Base-by-base conservation (phyloP, 202 grass and related monocot genomes). In the Dendrocalamus latiflorus region DNA sequence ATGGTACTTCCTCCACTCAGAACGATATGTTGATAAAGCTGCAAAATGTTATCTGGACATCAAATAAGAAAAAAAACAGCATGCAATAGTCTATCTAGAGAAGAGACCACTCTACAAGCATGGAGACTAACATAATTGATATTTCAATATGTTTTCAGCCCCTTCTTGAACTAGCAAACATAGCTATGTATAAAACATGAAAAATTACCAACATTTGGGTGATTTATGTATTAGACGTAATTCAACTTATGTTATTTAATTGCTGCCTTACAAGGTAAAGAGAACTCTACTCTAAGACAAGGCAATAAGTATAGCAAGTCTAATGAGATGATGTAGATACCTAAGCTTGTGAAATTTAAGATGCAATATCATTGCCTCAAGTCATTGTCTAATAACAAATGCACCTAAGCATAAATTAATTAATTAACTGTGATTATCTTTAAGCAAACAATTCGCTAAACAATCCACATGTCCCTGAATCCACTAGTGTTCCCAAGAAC, bases 1-100 rank as follows among this genome's bases (percentile, higher is more conserved):
- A 95, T 95, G 72, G 96, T 98, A 82, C 91, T 98, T 86, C 96
- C 93, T 57, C 95, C 95, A 90, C 93, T 98, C 5, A 98, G 83
- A 76, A 98, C 93, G 7, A 98, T 98, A 77, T 95, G 95, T 83
- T 95, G 89, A 63, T 95, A 98, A 75, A 98, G 86, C 95, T 98
- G 85, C 18, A 22, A 91, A 84, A 86, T 71, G 53, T 79, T 36
- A 85, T 34, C 58, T 41, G 42, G n/a, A 70, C 20, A 78, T 81
- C 47, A 42, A 78, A 75, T 79, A 50, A 90, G 78, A 79, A 28
- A 24, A 20, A n/a, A 77, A 28, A 42, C 17, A 53, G 10, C 44
- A 75, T 62, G 38, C 37, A 58, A 47, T 41, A 34, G 37, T 17
- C 12, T 80, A 75, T 74, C 55, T 50, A 63, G 44, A 53, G 63